phyloP scores from a whole-genome alignment of 495 filamentous ascomycete species.

The Daldinia childiae region DNA sequence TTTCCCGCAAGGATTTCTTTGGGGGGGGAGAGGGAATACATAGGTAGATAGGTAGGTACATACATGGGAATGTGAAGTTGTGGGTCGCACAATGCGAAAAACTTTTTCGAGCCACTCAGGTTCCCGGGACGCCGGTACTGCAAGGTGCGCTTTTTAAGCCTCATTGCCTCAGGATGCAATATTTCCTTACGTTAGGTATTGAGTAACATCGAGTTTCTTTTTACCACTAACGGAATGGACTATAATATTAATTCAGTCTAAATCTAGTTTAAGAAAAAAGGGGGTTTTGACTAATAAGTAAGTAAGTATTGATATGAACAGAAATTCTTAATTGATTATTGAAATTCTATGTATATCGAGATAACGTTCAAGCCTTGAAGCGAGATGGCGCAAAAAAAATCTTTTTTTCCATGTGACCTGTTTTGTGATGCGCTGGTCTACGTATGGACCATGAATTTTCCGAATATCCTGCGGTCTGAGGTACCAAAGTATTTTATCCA shows the following conservation, averaged over 20 bases:
- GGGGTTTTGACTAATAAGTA: background rate
- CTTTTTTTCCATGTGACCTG: background rate
- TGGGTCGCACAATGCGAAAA: slow-evolving; percentile 28
- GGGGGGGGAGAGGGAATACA: slow-evolving; percentile 6
- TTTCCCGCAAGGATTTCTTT: slow-evolving; percentile 14
- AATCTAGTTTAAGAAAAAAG: background rate
- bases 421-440: slow-evolving; percentile 1
- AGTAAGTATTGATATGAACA: background rate
- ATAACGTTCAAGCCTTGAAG: background rate
- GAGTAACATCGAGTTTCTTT: background rate
- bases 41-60: too few relatives aligned
- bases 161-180: slow-evolving; percentile 30
- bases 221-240: background rate
- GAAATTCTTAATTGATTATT: background rate
- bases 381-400: background rate
- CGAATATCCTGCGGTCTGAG: background rate
- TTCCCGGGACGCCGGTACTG: slow-evolving; percentile 7
- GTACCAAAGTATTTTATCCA: background rate
- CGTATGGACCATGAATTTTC: background rate
- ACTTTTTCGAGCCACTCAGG: slow-evolving; percentile 21
- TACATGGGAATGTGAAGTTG: slow-evolving; percentile 18
- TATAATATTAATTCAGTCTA: background rate
- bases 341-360: background rate
- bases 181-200: too few relatives aligned
- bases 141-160: slow-evolving; percentile 31